phyloP scores from a whole-genome alignment of 768 basidiomycete species.

The Boletus rubroflammeus region DNA sequence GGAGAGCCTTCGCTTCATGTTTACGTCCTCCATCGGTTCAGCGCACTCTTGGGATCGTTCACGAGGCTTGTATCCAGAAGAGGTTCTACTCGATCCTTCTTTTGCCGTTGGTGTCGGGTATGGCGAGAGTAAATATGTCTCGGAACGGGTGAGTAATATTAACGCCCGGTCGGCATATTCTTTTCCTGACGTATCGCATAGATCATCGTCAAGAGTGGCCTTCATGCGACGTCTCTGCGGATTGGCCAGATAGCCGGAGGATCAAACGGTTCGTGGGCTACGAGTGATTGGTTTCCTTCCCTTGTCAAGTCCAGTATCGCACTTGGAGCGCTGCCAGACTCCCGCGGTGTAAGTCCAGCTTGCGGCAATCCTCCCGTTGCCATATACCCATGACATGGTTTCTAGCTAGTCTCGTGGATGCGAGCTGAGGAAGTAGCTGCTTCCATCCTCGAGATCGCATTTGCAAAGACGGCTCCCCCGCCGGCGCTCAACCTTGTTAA shows the following conservation, averaged over 20 bases:
- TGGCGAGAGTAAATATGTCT: conserved; percentile 36
- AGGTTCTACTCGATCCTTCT: conserved; percentile 27
- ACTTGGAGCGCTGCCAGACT: conserved; percentile 29
- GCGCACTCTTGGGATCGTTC: conserved; percentile 24
- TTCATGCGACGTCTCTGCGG: conserved; percentile 27
- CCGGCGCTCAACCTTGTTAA: conserved; percentile 37
- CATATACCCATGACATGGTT: conserved; percentile 4
- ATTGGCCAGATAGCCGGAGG: conserved; percentile 35
- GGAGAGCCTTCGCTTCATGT: conserved; percentile 17
- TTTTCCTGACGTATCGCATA: conserved; percentile 2
- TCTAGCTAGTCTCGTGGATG: conserved; percentile 34
- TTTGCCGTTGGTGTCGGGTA: conserved; percentile 34
- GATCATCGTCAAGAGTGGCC: conserved; percentile 26
- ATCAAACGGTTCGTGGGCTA: conserved; percentile 33
- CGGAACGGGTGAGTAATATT: conserved; percentile 32
- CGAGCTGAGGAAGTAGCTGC: conserved; percentile 34
- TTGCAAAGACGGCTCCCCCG: conserved; percentile 16
- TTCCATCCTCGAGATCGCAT: conserved; percentile 33
- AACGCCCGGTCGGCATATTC: neutral
- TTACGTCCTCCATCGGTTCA: conserved; percentile 25
- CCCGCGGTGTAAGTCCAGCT: conserved; percentile 25
- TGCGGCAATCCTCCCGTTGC: no score
- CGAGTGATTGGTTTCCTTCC: conserved; percentile 35
- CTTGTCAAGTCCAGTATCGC: conserved; percentile 30
- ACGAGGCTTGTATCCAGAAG: conserved; percentile 35